Percentiles rank a stretch among this genome's conserved stretches.
phyloP scores from a whole-genome alignment of 176 grass and related monocot genomes.

The Oryza officinalis region DNA sequence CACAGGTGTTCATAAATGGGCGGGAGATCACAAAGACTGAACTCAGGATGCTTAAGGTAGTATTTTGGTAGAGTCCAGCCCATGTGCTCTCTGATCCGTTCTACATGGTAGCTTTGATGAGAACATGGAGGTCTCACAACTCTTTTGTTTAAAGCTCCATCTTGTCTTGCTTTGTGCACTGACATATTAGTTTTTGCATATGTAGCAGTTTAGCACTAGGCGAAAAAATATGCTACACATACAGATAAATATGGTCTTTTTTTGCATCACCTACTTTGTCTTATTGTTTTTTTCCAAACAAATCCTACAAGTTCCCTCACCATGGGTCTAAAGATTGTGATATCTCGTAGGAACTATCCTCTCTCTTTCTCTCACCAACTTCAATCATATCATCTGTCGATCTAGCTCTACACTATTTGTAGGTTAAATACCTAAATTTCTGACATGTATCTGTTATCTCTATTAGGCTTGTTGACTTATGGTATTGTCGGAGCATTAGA shows the following conservation, averaged over 20 bases:
- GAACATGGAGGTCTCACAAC: neutral
- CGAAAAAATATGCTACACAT: neutral
- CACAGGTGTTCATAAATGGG: constrained; percentile 69
- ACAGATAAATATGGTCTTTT: neutral
- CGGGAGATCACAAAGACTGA: constrained; percentile 71
- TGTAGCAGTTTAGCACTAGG: neutral
- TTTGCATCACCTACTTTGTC: neutral
- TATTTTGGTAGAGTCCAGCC: neutral
- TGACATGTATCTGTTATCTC: neutral
- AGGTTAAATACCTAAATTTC: too few relatives aligned
- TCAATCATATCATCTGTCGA: too few relatives aligned
- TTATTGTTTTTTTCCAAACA: neutral
- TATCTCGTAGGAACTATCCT: too few relatives aligned
- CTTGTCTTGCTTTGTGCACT: neutral
- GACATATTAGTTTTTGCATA: neutral
- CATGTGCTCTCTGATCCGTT: neutral
- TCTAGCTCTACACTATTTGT: too few relatives aligned
- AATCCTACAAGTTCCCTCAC: neutral
- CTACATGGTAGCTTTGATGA: neutral
- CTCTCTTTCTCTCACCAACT: too few relatives aligned
- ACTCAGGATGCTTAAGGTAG: constrained; percentile 66
- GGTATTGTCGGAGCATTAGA: neutral
- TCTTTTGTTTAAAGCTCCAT: neutral
- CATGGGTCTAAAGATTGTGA: too few relatives aligned
- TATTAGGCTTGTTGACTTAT: neutral